Evolutionary conservation across 129 eudicot species (phyloP).

Genomic region (Pittosporum tobira): DNA sequence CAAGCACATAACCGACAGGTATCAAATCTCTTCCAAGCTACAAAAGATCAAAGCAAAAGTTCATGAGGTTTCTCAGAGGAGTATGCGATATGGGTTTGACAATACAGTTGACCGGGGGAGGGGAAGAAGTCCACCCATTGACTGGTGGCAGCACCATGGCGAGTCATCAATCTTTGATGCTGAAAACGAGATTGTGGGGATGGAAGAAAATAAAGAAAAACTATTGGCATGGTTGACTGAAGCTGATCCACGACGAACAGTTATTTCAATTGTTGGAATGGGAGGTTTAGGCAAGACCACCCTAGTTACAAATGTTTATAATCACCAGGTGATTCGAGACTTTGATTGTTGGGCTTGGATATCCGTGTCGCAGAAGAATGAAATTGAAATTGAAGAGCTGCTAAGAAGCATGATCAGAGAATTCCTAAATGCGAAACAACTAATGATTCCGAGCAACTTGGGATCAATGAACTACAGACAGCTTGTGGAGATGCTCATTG

Average conservation of each 20-base stretch:
- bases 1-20: constrained; percentile 21
- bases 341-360: constrained; percentile 71
- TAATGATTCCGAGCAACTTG: constrained; percentile 27
- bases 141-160: constrained; percentile 49
- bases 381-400: constrained; percentile 33
- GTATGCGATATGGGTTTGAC: constrained; percentile 39
- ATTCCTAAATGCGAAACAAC: constrained; percentile 24
- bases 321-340: constrained; percentile 23
- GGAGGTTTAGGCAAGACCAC: constrained; percentile 74
- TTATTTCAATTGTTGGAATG: constrained; percentile 62
- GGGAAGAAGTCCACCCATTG: constrained; percentile 23
- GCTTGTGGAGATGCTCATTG: constrained; percentile 38
- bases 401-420: constrained; percentile 45
- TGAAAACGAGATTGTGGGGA: constrained; percentile 45
- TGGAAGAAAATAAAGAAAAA: constrained; percentile 23
- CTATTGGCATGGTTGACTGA: constrained; percentile 31
- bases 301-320: constrained; percentile 34
- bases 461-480: constrained; percentile 39
- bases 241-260: constrained; percentile 32
- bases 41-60: constrained; percentile 38
- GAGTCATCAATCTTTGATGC: constrained; percentile 28
- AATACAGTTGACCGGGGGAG: constrained; percentile 20
- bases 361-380: constrained; percentile 36
- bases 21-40: constrained; percentile 29
- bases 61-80: constrained; percentile 36